Conservation (phyloP, 2,329 filamentous ascomycete species). For the Pochonia chlamydosporia region DNA sequence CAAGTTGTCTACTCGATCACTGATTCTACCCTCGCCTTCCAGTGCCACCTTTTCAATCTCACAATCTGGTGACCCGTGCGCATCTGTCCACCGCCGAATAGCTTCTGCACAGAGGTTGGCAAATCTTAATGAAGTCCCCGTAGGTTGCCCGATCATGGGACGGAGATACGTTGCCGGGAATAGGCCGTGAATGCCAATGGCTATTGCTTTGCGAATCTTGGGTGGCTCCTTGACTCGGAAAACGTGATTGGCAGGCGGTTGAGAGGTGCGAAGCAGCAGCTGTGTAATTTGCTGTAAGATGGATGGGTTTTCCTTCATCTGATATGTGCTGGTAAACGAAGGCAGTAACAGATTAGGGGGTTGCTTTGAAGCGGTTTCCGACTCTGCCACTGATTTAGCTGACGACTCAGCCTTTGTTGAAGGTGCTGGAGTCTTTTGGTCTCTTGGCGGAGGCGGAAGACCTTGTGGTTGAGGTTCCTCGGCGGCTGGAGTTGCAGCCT, state of each 20-base stretch:
- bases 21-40: slow-evolving; percentile 90
- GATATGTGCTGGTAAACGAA: slow-evolving; percentile 64
- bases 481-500: slow-evolving; percentile 4
- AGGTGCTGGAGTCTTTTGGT: slow-evolving; percentile 7
- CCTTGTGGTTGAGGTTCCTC: slow-evolving; percentile 6
- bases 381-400: slow-evolving; percentile 29
- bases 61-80: slow-evolving; percentile 64
- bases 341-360: slow-evolving; percentile 63
- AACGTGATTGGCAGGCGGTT: slow-evolving; percentile 62
- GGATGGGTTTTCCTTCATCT: slow-evolving; percentile 60
- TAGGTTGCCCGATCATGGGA: slow-evolving; percentile 90
- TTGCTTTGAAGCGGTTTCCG: slow-evolving; percentile 37
- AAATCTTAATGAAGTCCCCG: slow-evolving; percentile 90
- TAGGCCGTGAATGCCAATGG: slow-evolving; percentile 90
- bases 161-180: slow-evolving; percentile 84
- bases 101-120: slow-evolving; percentile 80
- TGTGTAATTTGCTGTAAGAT: slow-evolving; percentile 61
- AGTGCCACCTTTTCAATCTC: slow-evolving; percentile 92
- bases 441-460: slow-evolving; percentile 6
- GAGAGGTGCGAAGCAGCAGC: slow-evolving; percentile 50
- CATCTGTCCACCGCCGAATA: slow-evolving; percentile 76
- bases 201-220: slow-evolving; percentile 77
- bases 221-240: slow-evolving; percentile 62
- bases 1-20: slow-evolving; percentile 80
- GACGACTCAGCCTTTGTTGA: slow-evolving; percentile 13